A percentile compares a stretch with the other conserved stretches of the same genome.
These are phyloP conservation scores for Cystofilobasidium macerans DNA, from an alignment of 768 basidiomycete genomes.

Conservation along the genomic window DNA sequence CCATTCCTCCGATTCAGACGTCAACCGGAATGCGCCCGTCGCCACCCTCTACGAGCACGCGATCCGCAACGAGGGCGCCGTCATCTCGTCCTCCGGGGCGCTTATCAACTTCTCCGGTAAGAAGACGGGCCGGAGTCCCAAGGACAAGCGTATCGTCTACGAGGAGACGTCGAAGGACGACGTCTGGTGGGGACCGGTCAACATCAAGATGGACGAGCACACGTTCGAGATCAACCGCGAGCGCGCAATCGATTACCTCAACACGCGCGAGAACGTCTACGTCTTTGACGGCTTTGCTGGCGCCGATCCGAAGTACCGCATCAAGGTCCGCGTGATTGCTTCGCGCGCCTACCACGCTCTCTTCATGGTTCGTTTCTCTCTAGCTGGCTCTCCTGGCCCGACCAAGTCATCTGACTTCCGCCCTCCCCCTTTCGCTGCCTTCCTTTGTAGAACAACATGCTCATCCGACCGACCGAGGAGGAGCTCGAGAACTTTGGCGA, in stretches of 20 bases:
- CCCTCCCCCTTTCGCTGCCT: slow-evolving; percentile 20
- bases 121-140: slow-evolving; percentile 94
- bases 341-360: slow-evolving; percentile 96
- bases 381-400: slow-evolving; percentile 16
- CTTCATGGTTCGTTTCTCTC: slow-evolving; percentile 67
- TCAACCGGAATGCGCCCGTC: slow-evolving; percentile 47
- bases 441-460: slow-evolving; percentile 77
- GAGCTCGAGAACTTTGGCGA: slow-evolving; percentile 90
- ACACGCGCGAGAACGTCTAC: slow-evolving; percentile 92
- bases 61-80: slow-evolving; percentile 94
- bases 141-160: slow-evolving; percentile 98
- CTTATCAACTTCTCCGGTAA: slow-evolving; percentile 99
- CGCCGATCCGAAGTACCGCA: slow-evolving; percentile 96
- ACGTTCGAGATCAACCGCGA: slow-evolving; percentile 99
- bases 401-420: neutral
- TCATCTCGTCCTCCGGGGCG: slow-evolving; percentile 89
- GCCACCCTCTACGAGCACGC: slow-evolving; percentile 95
- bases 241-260: slow-evolving; percentile 96
- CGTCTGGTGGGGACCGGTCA: slow-evolving; percentile 99
- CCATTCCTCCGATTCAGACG: slow-evolving; percentile 40
- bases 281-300: slow-evolving; percentile 95
- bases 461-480: slow-evolving; percentile 91
- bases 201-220: slow-evolving; percentile 92
- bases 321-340: slow-evolving; percentile 98
- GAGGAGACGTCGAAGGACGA: slow-evolving; percentile 94